Evolutionary conservation across 805 yeast genomes (phyloP).

Genomic region (Blastobotrys muscicola): DNA sequence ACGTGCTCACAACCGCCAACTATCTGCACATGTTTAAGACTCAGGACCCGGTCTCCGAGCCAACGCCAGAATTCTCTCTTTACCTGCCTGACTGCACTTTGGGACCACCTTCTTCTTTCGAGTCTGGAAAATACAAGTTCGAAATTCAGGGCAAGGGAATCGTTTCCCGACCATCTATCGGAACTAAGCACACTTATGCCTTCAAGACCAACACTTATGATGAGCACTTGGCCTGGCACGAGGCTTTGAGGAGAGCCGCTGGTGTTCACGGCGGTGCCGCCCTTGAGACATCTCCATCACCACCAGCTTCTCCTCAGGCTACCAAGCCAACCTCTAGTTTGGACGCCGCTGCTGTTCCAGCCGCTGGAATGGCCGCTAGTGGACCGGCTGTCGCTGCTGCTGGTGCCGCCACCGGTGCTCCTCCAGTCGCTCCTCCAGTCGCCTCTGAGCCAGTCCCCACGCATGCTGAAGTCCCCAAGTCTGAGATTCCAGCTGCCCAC

Average conservation of each 20-base stretch:
- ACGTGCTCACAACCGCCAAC: slow-evolving; percentile 38
- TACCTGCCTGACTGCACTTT: slow-evolving; percentile 40
- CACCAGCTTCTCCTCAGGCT: slow-evolving; percentile 2
- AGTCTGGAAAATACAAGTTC: slow-evolving; percentile 33
- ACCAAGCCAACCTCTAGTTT: slow-evolving; percentile 1
- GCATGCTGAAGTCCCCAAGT: background rate
- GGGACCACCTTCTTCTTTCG: slow-evolving; percentile 27
- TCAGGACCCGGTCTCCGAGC: slow-evolving; percentile 32
- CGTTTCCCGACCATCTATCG: slow-evolving; percentile 19
- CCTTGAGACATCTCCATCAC: background rate
- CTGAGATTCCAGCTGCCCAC: background rate
- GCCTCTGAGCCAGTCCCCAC: slow-evolving; percentile 4
- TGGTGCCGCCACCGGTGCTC: slow-evolving; percentile 2
- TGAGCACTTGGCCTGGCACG: slow-evolving; percentile 40
- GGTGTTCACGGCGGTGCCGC: slow-evolving; percentile 9
- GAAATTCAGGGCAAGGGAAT: slow-evolving; percentile 37
- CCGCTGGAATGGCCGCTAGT: slow-evolving; percentile 7
- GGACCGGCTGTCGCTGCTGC: slow-evolving; percentile 6
- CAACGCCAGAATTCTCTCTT: slow-evolving; percentile 38
- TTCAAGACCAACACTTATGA: slow-evolving; percentile 38
- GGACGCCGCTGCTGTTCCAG: slow-evolving; percentile 3
- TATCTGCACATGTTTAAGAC: slow-evolving; percentile 40
- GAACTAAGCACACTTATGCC: slow-evolving; percentile 28
- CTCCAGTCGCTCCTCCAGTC: slow-evolving; percentile 1
- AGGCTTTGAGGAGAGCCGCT: slow-evolving; percentile 24